Evolutionary conservation across 805 yeast species (phyloP).

Genomic region (Hanseniaspora guilliermondii): DNA sequence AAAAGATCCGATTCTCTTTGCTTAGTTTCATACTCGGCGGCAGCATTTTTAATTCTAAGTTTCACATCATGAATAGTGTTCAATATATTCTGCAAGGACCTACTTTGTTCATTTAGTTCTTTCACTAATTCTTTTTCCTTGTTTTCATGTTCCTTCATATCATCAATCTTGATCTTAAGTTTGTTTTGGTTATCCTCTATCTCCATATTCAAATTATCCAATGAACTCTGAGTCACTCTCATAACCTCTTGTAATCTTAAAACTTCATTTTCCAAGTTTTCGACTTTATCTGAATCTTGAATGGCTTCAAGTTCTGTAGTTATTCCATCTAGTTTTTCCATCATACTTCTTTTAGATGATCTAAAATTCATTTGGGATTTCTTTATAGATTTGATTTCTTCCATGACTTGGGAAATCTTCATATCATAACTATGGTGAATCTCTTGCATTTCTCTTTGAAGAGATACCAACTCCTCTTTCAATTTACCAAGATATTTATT

Average conservation of each 20-base stretch:
- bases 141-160: slow-evolving; percentile 17
- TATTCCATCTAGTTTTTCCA: slow-evolving; percentile 20
- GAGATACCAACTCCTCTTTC: slow-evolving; percentile 17
- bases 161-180: slow-evolving; percentile 18
- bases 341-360: slow-evolving; percentile 22
- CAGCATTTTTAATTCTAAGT: neutral
- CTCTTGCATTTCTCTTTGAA: neutral
- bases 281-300: slow-evolving; percentile 23
- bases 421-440: neutral
- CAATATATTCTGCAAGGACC: neutral
- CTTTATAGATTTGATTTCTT: neutral
- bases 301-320: slow-evolving; percentile 22
- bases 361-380: slow-evolving; percentile 21
- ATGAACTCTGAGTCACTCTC: slow-evolving; percentile 20
- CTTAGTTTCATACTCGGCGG: neutral
- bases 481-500: slow-evolving; percentile 11
- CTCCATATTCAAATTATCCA: slow-evolving; percentile 21
- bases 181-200: slow-evolving; percentile 18
- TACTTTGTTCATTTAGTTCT: slow-evolving; percentile 7
- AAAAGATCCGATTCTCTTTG: neutral
- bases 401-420: neutral
- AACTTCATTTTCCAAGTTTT: slow-evolving; percentile 20
- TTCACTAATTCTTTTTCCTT: slow-evolving; percentile 10
- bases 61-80: neutral
- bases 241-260: slow-evolving; percentile 21